Conservation (phyloP, 129 eudicot species). For the Erigeron canadensis region DNA sequence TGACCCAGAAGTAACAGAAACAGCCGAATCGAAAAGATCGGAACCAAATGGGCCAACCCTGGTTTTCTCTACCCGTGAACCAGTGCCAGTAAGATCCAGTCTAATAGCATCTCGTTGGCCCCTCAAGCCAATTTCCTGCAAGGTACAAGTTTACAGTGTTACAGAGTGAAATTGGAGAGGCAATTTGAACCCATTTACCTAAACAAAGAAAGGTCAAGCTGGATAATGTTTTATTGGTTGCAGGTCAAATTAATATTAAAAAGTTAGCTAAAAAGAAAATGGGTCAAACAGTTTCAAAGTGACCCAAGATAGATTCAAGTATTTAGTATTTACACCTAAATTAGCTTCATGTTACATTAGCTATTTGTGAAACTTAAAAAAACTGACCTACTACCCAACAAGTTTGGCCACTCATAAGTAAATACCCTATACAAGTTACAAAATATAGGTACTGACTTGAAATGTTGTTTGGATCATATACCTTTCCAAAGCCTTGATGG, state of each 20-base stretch:
- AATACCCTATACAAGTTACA: too few species aligned
- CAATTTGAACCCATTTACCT: background rate
- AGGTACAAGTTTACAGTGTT: slow-evolving; percentile 1
- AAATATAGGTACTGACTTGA: too few species aligned
- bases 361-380: background rate
- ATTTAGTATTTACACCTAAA: background rate
- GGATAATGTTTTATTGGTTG: background rate
- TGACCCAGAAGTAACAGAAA: slow-evolving; percentile 66
- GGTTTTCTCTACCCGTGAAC: slow-evolving; percentile 55
- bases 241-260: background rate
- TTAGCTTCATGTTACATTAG: background rate
- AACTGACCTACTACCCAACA: background rate
- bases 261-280: slow-evolving; percentile 1
- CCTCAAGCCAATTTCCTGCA: slow-evolving; percentile 52
- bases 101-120: slow-evolving; percentile 46
- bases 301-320: background rate
- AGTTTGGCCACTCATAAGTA: too few species aligned
- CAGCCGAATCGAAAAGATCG: slow-evolving; percentile 73
- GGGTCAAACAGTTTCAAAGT: background rate
- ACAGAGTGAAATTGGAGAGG: background rate
- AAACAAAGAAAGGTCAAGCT: background rate
- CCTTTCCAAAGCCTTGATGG: background rate
- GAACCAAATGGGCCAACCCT: slow-evolving; percentile 75
- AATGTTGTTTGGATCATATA: background rate
- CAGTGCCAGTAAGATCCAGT: slow-evolving; percentile 56